phyloP scores from a whole-genome alignment of 305 asterid species.

The Fraxinus ornus region DNA sequence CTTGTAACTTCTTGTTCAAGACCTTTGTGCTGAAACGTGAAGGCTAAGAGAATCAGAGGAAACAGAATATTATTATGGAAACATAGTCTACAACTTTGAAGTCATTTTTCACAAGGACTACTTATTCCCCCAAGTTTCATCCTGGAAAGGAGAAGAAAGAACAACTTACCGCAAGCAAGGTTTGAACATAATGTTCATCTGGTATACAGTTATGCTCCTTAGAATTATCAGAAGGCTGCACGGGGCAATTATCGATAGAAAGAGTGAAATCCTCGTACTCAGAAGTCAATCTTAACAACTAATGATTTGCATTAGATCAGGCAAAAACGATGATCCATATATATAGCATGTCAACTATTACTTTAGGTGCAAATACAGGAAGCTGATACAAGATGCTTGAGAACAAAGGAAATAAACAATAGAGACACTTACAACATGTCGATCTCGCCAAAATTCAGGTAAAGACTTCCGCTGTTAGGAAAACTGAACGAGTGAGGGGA shows the following conservation, averaged over 20 bases:
- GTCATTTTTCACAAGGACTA: not conserved
- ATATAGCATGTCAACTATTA: not conserved
- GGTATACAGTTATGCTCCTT: constrained; percentile 95
- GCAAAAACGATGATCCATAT: not conserved
- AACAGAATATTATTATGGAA: not conserved
- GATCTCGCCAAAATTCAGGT: constrained; percentile 97
- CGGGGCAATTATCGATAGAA: constrained; percentile 13
- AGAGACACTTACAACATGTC: constrained; percentile 61
- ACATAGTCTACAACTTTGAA: not conserved
- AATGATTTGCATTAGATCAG: not conserved
- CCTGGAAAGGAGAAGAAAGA: not conserved
- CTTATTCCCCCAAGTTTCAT: not conserved
- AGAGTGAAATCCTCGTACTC: not conserved
- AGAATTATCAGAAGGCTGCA: constrained; percentile 78
- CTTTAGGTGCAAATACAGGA: constrained; percentile 6
- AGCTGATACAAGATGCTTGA: constrained; percentile 9
- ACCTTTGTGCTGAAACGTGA: constrained; percentile 58
- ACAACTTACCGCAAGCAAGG: constrained; percentile 78
- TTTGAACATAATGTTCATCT: constrained; percentile 95
- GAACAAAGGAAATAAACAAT: constrained; percentile 16
- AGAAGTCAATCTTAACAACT: constrained; percentile 11
- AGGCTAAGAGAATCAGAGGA: not conserved
- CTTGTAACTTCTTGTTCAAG: constrained; percentile 72
- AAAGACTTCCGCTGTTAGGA: constrained; percentile 71
- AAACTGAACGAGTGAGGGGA: not conserved